These are phyloP conservation scores for Dalbergia oliveri DNA, from an alignment of 306 rosid genomes.

Conservation along the genomic window DNA sequence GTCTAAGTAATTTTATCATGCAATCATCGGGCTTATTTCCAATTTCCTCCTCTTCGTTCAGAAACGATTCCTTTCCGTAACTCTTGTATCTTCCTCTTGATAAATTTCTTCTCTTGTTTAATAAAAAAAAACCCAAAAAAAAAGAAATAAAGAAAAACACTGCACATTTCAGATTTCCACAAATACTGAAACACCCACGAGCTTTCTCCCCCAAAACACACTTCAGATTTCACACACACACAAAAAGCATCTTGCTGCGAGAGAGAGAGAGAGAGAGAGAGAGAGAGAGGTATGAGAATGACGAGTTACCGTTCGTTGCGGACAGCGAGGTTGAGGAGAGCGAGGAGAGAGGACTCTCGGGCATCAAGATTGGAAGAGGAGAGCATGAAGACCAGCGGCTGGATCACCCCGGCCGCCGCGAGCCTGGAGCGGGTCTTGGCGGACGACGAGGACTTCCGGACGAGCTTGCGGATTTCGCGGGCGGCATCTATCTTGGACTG, in stretches of 20 bases:
- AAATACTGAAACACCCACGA: not conserved
- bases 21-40: too few relatives aligned
- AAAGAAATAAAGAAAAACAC: not conserved
- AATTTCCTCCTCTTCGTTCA: too few relatives aligned
- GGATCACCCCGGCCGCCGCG: conserved; percentile 78
- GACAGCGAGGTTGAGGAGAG: conserved; percentile 91
- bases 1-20: too few relatives aligned
- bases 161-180: not conserved
- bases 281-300: not conserved
- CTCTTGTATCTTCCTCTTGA: not conserved
- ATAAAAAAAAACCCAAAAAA: too few relatives aligned
- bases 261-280: too few relatives aligned
- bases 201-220: not conserved
- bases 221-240: not conserved
- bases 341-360: conserved; percentile 84
- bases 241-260: not conserved
- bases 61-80: not conserved
- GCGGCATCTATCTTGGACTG: conserved; percentile 81
- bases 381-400: conserved; percentile 83
- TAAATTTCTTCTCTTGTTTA: not conserved
- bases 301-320: conserved; percentile 73
- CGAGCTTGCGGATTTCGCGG: conserved; percentile 80
- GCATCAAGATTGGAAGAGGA: conserved; percentile 76
- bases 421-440: conserved; percentile 70
- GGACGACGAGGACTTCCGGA: conserved; percentile 60